Percentiles rank a stretch among this genome's conserved stretches.
These are phyloP conservation scores for Saturnispora ahearnii DNA, from an alignment of 805 yeast genomes.

Conservation along the genomic window DNA sequence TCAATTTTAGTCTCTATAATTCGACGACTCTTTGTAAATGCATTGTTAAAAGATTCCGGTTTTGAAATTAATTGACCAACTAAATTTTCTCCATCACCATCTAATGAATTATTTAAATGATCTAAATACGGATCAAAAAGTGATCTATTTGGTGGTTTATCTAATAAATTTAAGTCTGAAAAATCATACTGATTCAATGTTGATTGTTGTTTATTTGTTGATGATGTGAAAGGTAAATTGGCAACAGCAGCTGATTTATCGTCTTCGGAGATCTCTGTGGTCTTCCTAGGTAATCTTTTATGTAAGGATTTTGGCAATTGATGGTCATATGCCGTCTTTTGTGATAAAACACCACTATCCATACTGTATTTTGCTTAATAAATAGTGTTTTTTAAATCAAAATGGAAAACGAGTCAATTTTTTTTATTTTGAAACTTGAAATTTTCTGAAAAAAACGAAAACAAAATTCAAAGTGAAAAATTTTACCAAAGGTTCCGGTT, in stretches of 20 bases:
- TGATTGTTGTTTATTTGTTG: conserved; percentile 12
- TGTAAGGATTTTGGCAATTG: neutral
- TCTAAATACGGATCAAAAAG: conserved; percentile 34
- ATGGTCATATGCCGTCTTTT: conserved; percentile 5
- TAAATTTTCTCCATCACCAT: conserved; percentile 13
- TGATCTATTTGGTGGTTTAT: conserved; percentile 43
- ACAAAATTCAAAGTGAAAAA: too few species aligned
- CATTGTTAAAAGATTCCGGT: conserved; percentile 38
- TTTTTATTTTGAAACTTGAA: too few species aligned
- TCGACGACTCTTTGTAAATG: conserved; percentile 29
- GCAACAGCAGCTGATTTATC: conserved; percentile 17
- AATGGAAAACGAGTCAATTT: neutral
- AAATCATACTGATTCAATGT: conserved; percentile 16
- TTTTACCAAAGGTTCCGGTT: neutral
- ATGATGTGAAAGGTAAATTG: conserved; percentile 19
- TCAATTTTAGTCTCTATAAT: conserved; percentile 14
- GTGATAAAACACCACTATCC: conserved; percentile 1
- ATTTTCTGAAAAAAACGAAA: too few species aligned
- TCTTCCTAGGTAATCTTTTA: conserved; percentile 3
- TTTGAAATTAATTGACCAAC: conserved; percentile 31
- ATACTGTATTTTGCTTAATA: neutral
- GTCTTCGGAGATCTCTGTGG: conserved; percentile 16
- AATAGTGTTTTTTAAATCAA: too few species aligned
- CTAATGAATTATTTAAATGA: conserved; percentile 30
- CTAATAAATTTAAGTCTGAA: conserved; percentile 18